Evolutionary conservation across 495 filamentous ascomycete species (phyloP), one percentile per base, ranked within the genome.

Genomic region (Aspergillus indologenus): DNA sequence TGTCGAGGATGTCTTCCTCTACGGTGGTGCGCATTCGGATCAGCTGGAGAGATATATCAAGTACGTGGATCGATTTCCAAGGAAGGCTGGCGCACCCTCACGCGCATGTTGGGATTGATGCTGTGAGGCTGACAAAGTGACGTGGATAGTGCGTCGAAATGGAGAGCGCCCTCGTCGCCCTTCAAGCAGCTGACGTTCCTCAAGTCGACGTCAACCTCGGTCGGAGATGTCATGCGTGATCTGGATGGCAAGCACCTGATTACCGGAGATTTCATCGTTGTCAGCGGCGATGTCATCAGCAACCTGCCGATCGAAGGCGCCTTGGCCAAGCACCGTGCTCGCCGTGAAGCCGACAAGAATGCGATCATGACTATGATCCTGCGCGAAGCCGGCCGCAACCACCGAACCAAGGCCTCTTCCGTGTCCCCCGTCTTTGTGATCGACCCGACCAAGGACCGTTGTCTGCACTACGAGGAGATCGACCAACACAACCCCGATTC

Each of bases 291-390:
- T 70, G 80, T 98, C n/a, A 86, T 99, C 63, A 86, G 90, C 61
- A 99, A 97, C 66, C 70, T 98, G 48, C 83, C 87, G 9, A 86
- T 99, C 21, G 90, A 92, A 62, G 80, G 75, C 46, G 88, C 87
- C n/a, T 75, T 99, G 48, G 80, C 84, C 5, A 83, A 82, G 42
- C 94, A 99, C 70, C 84, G 90, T 54, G 84, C 86, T 49, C 88
- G 94, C 31, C 86, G 94, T 45, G 85, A 85, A 68, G 83, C 84
- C 52, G 90, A 96, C 74, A 93, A 94, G 68, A 92, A 96, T 69
- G 91, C 93, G 15, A 97, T 96, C 74, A 99, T 99, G 95, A 99
- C 94, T 22, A 91, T 98, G 85, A 80, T 99, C 21, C 75, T 98
- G 53, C 83, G 90, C 49, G 85, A 91, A 72, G 89, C 86, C 2